Evolutionary conservation across 148 eudicot genomes (phyloP), one percentile per base, ranked within the genome.

Genomic region (Gaultheria prostrata): DNA sequence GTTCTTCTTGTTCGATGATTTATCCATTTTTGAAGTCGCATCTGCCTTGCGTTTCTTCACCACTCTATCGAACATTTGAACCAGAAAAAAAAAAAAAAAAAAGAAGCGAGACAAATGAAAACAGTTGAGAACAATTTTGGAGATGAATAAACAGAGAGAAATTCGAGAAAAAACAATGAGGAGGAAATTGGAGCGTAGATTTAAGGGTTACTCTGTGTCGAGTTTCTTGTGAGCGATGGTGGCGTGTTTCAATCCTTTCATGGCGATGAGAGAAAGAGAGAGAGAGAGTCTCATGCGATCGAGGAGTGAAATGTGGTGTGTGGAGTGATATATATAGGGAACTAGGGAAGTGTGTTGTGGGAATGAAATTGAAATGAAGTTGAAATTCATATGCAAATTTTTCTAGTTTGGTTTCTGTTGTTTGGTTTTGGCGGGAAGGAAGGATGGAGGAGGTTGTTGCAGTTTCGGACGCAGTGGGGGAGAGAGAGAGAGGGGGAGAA

Each of bases 21-120:
- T 82, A 30, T 78, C 80, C 85, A 78, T 76, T 77, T 81, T 82
- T 26, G 50, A 15, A 0, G 20, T 82, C 17, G 72, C 0, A 2
- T 63, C 77, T 46, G 82, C 74, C 84, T 82, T 85, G 50, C 78
- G 82, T 33, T 86, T 86, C 75, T 79, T 86, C 77, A 13, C 57
- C 56, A 51, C 46, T 79, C 87, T 85, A 6, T 75, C 26, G n/a
- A n/a, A n/a, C n/a, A n/a, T n/a, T n/a, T n/a, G 82, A 65, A 73
- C 35, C 63, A 11, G 43, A 28, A 63, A 74, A 15, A 6, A 7
- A 20, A 39, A n/a, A n/a, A n/a, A n/a, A n/a, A n/a, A n/a, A n/a
- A n/a, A n/a, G n/a, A n/a, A n/a, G 6, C 54, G 18, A 21, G 54
- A n/a, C n/a, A n/a, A n/a, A n/a, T n/a, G n/a, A n/a, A 56, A 65